These are phyloP conservation scores for Cyberlindnera sargentensis DNA, from an alignment of 805 yeast species.

Conservation along the genomic window DNA sequence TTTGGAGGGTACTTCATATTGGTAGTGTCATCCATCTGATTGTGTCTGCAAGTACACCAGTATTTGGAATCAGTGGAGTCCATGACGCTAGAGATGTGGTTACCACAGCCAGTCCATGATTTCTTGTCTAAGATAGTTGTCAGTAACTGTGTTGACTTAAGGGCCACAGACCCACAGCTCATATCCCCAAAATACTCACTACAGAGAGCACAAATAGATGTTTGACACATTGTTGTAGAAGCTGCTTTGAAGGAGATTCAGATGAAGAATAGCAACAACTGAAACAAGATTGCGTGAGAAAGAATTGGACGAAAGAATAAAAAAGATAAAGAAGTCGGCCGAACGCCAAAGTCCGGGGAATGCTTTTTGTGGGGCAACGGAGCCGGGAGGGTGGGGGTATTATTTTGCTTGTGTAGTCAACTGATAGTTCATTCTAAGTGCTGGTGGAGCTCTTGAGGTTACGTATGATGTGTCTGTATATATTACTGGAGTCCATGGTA, in stretches of 20 bases:
- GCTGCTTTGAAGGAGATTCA: neutral
- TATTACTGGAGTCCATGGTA: too few relatives aligned
- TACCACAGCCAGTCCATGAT: conserved; percentile 61
- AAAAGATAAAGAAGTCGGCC: too few relatives aligned
- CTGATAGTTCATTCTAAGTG: too few relatives aligned
- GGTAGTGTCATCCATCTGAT: conserved; percentile 27
- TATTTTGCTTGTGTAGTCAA: too few relatives aligned
- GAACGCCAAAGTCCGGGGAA: too few relatives aligned
- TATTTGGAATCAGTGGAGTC: conserved; percentile 36
- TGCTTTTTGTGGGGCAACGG: too few relatives aligned
- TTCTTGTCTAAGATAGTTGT: conserved; percentile 31
- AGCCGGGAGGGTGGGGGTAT: too few relatives aligned
- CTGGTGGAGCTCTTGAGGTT: too few relatives aligned
- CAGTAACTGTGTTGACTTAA: neutral
- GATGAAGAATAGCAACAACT: too few relatives aligned
- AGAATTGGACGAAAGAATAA: too few relatives aligned
- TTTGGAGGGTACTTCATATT: conserved; percentile 47
- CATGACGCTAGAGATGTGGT: conserved; percentile 51
- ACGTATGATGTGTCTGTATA: too few relatives aligned
- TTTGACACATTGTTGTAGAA: conserved; percentile 15
- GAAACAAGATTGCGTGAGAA: too few relatives aligned
- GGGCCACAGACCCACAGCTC: neutral
- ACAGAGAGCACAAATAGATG: conserved; percentile 23
- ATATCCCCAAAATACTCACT: conserved; percentile 12
- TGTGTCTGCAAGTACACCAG: conserved; percentile 43